These are phyloP conservation scores for Paradendryphiella salina DNA, from an alignment of 2,329 filamentous ascomycete species.

Conservation along the genomic window DNA sequence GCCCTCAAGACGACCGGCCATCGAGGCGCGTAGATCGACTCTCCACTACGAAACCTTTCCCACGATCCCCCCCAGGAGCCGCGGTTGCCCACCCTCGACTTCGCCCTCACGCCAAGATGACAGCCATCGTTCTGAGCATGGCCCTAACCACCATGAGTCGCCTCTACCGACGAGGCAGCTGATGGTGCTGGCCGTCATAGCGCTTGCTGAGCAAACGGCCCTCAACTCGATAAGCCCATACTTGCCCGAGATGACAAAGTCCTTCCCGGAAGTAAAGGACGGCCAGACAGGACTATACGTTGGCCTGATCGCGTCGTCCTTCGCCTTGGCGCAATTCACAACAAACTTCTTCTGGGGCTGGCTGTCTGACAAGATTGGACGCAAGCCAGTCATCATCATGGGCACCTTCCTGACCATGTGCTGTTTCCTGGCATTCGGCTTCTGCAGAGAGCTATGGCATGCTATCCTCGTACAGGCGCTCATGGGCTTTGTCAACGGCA, in stretches of 20 bases:
- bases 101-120: slow-evolving; percentile 33
- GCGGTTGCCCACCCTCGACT: slow-evolving; percentile 56
- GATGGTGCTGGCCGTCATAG: slow-evolving; percentile 80
- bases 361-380: slow-evolving; percentile 74
- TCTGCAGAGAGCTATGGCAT: slow-evolving; percentile 81
- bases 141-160: slow-evolving; percentile 58
- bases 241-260: slow-evolving; percentile 85
- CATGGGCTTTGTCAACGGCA: slow-evolving; percentile 94
- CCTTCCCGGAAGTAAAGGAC: slow-evolving; percentile 77
- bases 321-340: slow-evolving; percentile 87
- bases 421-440: slow-evolving; percentile 85
- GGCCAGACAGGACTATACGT: slow-evolving; percentile 82
- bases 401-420: slow-evolving; percentile 81
- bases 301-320: slow-evolving; percentile 84
- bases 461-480: slow-evolving; percentile 81
- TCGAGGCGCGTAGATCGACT: slow-evolving; percentile 53
- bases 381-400: slow-evolving; percentile 79
- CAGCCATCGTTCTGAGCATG: slow-evolving; percentile 39
- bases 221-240: slow-evolving; percentile 97
- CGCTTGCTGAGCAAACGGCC: slow-evolving; percentile 91
- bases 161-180: slow-evolving; percentile 84
- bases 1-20: slow-evolving; percentile 40
- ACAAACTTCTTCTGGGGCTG: slow-evolving; percentile 94
- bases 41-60: slow-evolving; percentile 82
- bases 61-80: slow-evolving; percentile 69